Evolutionary conservation across 169 alveolate genomes (phyloP).

Genomic region (Ichthyophthirius multifiliis): DNA sequence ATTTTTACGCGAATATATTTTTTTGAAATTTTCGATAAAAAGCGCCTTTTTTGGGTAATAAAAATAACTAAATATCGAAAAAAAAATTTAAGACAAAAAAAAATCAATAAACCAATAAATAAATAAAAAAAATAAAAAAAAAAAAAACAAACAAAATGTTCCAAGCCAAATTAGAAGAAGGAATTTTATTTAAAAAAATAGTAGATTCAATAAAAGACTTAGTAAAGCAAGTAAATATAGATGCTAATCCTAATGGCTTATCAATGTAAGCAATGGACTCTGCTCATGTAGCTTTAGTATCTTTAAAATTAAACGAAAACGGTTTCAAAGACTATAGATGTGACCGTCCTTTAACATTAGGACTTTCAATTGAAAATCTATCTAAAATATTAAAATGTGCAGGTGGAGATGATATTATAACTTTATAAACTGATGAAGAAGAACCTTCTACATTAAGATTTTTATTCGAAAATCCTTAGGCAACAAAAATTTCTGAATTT

Average conservation of each 20-base stretch:
- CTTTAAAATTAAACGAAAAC: conserved; percentile 91
- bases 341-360: conserved; percentile 93
- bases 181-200: conserved; percentile 89
- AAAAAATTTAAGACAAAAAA: too few species aligned
- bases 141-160: too few species aligned
- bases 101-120: too few species aligned
- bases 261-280: conserved; percentile 98
- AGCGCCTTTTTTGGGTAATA: too few species aligned
- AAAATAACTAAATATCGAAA: too few species aligned
- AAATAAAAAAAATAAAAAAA: too few species aligned
- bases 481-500: conserved; percentile 93
- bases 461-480: conserved; percentile 92
- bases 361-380: conserved; percentile 94
- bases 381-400: conserved; percentile 96
- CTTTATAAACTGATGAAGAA: conserved; percentile 94
- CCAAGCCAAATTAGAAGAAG: conserved; percentile 92
- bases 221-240: conserved; percentile 96
- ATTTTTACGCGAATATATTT: too few species aligned
- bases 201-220: conserved; percentile 96
- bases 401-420: conserved; percentile 94
- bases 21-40: too few species aligned
- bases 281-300: conserved; percentile 97
- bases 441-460: conserved; percentile 92
- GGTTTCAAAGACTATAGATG: conserved; percentile 97
- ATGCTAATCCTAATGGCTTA: conserved; percentile 94